These are phyloP conservation scores for Ophiostoma perfectum DNA, from an alignment of 2,329 filamentous ascomycete species.

Conservation along the genomic window DNA sequence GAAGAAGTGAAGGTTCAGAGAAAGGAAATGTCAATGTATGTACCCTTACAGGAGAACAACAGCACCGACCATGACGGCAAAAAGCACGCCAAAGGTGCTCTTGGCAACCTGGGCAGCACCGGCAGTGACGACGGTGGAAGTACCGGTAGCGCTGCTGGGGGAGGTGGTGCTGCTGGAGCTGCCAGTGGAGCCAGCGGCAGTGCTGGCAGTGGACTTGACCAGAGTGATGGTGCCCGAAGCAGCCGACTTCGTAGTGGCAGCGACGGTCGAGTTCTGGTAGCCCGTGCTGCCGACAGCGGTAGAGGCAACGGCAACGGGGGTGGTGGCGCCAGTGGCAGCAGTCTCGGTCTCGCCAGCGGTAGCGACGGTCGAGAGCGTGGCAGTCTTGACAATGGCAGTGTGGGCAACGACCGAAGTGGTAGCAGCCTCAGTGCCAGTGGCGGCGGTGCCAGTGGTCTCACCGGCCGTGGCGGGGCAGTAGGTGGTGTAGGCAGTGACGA, in stretches of 20 bases:
- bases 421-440: background rate
- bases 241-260: background rate
- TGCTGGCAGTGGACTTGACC: background rate
- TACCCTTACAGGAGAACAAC: slow-evolving; percentile 21
- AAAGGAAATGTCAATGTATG: slow-evolving; percentile 30
- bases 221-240: background rate
- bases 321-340: background rate
- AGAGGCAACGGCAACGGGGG: background rate
- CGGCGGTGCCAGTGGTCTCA: background rate
- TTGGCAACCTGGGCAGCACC: slow-evolving; percentile 15
- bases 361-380: background rate
- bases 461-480: slow-evolving; percentile 37
- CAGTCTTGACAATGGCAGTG: background rate
- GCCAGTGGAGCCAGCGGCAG: background rate
- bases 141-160: background rate
- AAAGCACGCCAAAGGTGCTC: slow-evolving; percentile 7
- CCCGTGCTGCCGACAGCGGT: slow-evolving; percentile 1
- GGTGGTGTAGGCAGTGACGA: slow-evolving; percentile 35
- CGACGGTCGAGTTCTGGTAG: slow-evolving; percentile 11
- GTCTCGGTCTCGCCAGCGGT: background rate
- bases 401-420: slow-evolving; percentile 5
- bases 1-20: slow-evolving; percentile 1
- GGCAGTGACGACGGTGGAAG: slow-evolving; percentile 17
- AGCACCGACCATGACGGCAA: slow-evolving; percentile 15
- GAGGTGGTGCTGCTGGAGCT: slow-evolving; percentile 2